Evolutionary conservation across 306 rosid genomes (phyloP).

Genomic region (Acacia confusa): DNA sequence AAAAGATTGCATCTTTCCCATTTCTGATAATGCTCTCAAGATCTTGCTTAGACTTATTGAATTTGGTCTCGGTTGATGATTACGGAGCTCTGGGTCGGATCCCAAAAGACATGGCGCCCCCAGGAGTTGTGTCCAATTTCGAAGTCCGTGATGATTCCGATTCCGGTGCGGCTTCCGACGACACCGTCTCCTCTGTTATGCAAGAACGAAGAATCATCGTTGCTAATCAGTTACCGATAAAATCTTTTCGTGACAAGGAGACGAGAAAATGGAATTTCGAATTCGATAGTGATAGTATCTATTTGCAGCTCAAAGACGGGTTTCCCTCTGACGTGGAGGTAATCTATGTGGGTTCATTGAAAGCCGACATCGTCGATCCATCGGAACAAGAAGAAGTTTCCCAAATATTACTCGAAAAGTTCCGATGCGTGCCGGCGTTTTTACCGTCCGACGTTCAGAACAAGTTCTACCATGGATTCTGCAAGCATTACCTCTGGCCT

Average conservation of each 20-base stretch:
- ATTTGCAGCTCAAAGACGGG: slow-evolving; percentile 61
- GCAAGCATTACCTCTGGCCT: slow-evolving; percentile 87
- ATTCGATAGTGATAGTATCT: slow-evolving; percentile 53
- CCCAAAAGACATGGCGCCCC: slow-evolving; percentile 24
- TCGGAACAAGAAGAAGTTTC: slow-evolving; percentile 57
- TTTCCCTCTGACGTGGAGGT: slow-evolving; percentile 52
- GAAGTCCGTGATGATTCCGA: neutral
- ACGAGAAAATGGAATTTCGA: slow-evolving; percentile 51
- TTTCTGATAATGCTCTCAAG: slow-evolving; percentile 54
- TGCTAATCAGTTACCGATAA: slow-evolving; percentile 64
- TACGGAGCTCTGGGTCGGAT: slow-evolving; percentile 27
- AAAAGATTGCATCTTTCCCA: neutral
- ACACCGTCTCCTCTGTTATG: slow-evolving; percentile 16
- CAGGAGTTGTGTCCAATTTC: slow-evolving; percentile 31
- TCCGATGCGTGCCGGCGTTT: slow-evolving; percentile 69
- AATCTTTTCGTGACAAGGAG: slow-evolving; percentile 24
- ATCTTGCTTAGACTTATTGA: slow-evolving; percentile 56
- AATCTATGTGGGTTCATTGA: slow-evolving; percentile 60
- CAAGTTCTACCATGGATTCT: slow-evolving; percentile 67
- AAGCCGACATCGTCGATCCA: slow-evolving; percentile 53
- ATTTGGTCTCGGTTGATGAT: slow-evolving; percentile 55
- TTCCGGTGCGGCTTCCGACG: slow-evolving; percentile 15
- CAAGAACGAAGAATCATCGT: slow-evolving; percentile 57
- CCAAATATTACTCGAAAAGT: slow-evolving; percentile 37
- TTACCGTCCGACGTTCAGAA: slow-evolving; percentile 36